These are phyloP conservation scores for Mycena vitilis DNA, from an alignment of 768 basidiomycete species.

Conservation along the genomic window DNA sequence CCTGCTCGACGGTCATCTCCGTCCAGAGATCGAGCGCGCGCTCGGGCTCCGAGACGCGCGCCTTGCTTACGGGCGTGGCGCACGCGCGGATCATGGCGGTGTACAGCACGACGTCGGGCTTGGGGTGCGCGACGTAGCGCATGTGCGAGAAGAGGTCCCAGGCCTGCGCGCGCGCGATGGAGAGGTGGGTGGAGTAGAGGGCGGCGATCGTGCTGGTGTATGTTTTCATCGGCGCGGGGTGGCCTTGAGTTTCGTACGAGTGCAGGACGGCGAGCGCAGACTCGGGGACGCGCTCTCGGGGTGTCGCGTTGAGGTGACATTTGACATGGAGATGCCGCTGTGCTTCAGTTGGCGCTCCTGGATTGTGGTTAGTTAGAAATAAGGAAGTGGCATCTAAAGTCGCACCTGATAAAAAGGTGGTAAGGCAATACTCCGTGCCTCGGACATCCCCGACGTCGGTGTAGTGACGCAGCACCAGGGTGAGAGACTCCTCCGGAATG, in stretches of 20 bases:
- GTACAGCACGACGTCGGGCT: constrained; percentile 79
- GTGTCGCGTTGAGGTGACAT: constrained; percentile 65
- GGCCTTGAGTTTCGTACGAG: constrained; percentile 71
- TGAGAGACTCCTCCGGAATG: constrained; percentile 57
- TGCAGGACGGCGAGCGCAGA: constrained; percentile 78
- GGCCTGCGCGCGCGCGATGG: constrained; percentile 76
- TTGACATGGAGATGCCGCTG: constrained; percentile 83
- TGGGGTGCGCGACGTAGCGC: constrained; percentile 93
- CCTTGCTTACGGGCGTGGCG: constrained; percentile 59
- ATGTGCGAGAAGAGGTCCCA: constrained; percentile 97
- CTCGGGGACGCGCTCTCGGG: constrained; percentile 63
- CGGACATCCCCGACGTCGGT: constrained; percentile 58
- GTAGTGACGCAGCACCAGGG: constrained; percentile 61
- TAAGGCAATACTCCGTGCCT: constrained; percentile 59
- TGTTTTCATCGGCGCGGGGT: constrained; percentile 76
- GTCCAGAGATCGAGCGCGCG: constrained; percentile 93
- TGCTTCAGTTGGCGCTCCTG: constrained; percentile 57
- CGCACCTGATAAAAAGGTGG: constrained; percentile 56
- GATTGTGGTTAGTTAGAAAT: constrained; percentile 8
- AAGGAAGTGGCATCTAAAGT: constrained; percentile 24
- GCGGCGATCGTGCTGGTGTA: constrained; percentile 77
- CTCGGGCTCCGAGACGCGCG: constrained; percentile 80
- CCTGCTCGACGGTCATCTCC: constrained; percentile 87
- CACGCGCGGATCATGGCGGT: constrained; percentile 91
- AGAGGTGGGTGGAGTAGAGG: constrained; percentile 62